phyloP scores from a whole-genome alignment of 257 asterid species.

The Solanum ossicruentum region DNA sequence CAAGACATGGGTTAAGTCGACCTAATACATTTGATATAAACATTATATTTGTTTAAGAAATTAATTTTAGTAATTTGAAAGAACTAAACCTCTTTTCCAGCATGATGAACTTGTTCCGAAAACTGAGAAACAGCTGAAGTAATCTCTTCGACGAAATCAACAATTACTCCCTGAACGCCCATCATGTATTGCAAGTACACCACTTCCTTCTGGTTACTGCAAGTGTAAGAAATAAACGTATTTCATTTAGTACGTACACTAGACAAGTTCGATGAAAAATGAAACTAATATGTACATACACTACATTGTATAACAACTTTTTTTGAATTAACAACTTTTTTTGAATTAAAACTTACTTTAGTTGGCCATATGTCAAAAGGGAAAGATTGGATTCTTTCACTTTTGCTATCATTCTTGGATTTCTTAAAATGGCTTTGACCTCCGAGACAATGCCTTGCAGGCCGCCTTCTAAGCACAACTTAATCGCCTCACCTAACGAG shows the following conservation, averaged over 20 bases:
- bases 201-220: conserved; percentile 11
- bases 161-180: conserved; percentile 23
- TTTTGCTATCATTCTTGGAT: conserved; percentile 9
- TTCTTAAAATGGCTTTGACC: conserved; percentile 18
- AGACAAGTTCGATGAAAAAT: not conserved
- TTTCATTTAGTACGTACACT: not conserved
- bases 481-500: conserved; percentile 13
- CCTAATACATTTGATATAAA: too few relatives aligned
- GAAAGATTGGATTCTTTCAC: conserved; percentile 19
- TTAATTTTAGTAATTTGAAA: too few relatives aligned
- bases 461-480: conserved; percentile 12
- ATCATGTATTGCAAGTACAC: conserved; percentile 11
- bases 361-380: conserved; percentile 16
- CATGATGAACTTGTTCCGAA: not conserved
- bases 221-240: not conserved
- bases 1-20: too few relatives aligned
- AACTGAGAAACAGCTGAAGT: conserved; percentile 2
- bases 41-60: too few relatives aligned
- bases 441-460: conserved; percentile 18
- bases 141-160: conserved; percentile 10
- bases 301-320: not conserved
- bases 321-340: not conserved
- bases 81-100: not conserved
- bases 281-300: not conserved
- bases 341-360: conserved; percentile 5